Percentiles rank a stretch among this genome's conserved stretches.
phyloP scores from a whole-genome alignment of 768 basidiomycete genomes.

The Suillus clintonianus region DNA sequence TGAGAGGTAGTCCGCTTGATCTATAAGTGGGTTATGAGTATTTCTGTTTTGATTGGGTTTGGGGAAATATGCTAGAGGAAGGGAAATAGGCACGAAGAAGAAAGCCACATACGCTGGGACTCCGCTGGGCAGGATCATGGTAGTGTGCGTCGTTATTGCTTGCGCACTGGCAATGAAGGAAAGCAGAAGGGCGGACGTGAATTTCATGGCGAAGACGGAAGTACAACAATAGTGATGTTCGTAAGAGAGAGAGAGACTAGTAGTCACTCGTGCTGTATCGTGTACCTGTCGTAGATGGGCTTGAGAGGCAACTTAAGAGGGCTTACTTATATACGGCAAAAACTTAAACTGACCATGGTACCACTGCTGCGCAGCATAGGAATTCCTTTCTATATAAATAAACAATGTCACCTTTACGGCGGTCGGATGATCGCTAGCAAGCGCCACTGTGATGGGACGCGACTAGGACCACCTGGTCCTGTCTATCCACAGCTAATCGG shows the following conservation, averaged over 20 bases:
- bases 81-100: not conserved
- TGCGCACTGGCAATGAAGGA: slow-evolving; percentile 8
- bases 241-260: not conserved
- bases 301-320: not conserved
- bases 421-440: not conserved
- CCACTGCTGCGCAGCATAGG: not conserved
- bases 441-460: not conserved
- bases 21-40: slow-evolving; percentile 10
- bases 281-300: not conserved
- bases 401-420: not conserved
- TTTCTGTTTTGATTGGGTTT: not conserved
- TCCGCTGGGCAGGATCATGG: slow-evolving; percentile 14
- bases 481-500: not conserved
- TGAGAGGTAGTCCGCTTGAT: slow-evolving; percentile 23
- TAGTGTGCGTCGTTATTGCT: not conserved
- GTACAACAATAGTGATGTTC: not conserved
- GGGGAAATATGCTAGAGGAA: not conserved
- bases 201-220: slow-evolving; percentile 13
- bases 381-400: not conserved
- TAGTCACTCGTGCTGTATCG: not conserved
- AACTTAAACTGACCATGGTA: not conserved
- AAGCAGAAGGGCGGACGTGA: slow-evolving; percentile 6
- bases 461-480: not conserved
- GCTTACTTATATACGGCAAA: not conserved
- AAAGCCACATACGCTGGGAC: slow-evolving; percentile 21